Conservation (phyloP, 805 yeast species). For the Candida chilensis region DNA sequence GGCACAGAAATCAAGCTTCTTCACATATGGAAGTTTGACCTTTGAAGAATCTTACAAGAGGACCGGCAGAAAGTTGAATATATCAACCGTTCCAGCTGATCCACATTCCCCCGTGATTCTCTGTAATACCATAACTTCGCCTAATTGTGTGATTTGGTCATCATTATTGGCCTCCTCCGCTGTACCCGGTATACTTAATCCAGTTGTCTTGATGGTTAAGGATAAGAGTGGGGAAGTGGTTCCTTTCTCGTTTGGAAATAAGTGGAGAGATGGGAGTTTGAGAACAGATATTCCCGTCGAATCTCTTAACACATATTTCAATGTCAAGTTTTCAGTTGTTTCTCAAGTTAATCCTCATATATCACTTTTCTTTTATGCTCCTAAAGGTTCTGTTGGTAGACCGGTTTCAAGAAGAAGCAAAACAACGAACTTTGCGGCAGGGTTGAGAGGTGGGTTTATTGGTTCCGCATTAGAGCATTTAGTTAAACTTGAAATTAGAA, state of each 20-base stretch:
- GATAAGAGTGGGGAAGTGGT: conserved; percentile 26
- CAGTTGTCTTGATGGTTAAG: conserved; percentile 73
- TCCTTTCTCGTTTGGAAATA: conserved; percentile 68
- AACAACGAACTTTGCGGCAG: conserved; percentile 18
- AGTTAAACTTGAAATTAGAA: conserved; percentile 63
- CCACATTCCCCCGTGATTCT: conserved; percentile 75
- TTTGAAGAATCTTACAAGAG: conserved; percentile 59
- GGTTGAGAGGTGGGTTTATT: conserved; percentile 67
- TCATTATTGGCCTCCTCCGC: conserved; percentile 71
- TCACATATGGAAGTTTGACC: conserved; percentile 65
- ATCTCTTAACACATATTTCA: conserved; percentile 64
- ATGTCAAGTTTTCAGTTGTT: conserved; percentile 67
- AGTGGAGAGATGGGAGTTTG: conserved; percentile 74
- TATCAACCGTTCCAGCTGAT: conserved; percentile 75
- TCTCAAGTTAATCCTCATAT: conserved; percentile 83
- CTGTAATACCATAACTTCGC: conserved; percentile 70
- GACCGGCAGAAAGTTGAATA: conserved; percentile 64
- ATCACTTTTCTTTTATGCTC: conserved; percentile 65
- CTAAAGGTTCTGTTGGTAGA: conserved; percentile 72
- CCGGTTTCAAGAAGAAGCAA: conserved; percentile 54
- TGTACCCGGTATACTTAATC: conserved; percentile 75
- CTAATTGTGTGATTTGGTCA: conserved; percentile 78
- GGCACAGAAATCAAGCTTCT: conserved; percentile 63
- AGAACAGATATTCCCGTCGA: conserved; percentile 75
- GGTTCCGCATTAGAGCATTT: conserved; percentile 66